Percentiles rank a stretch among this genome's conserved stretches.
Conservation (phyloP, 495 filamentous ascomycete genomes). For the Penicillium flavigenum region DNA sequence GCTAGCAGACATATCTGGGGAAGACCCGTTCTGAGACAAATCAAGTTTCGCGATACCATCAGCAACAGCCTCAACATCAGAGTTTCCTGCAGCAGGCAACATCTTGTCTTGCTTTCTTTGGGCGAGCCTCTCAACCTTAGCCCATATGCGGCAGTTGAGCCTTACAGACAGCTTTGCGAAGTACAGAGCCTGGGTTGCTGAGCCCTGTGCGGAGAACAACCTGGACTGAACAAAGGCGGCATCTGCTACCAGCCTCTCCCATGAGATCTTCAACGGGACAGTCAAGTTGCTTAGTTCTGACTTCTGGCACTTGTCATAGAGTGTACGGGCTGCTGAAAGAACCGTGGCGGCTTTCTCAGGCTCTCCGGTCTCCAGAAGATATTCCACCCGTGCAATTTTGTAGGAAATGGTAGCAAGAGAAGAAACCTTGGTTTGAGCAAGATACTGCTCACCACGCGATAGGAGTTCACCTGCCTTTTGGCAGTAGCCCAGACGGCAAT, state of each 20-base stretch:
- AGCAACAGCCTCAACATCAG: conserved; percentile 42
- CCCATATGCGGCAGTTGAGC: conserved; percentile 69
- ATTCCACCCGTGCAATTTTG: conserved; percentile 72
- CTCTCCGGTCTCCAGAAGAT: conserved; percentile 66
- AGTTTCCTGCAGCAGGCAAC: conserved; percentile 21
- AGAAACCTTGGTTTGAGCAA: conserved; percentile 38
- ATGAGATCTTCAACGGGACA: conserved; percentile 38
- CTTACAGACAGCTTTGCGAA: conserved; percentile 66
- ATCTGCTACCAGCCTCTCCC: conserved; percentile 50
- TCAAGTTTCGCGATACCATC: conserved; percentile 48
- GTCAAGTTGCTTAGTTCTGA: conserved; percentile 29
- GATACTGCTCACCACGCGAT: conserved; percentile 53
- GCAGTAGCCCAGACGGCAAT: conserved; percentile 74
- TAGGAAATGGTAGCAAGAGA: conserved; percentile 53
- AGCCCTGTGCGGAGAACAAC: conserved; percentile 62
- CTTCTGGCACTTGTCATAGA: conserved; percentile 41
- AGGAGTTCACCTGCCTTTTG: conserved; percentile 68
- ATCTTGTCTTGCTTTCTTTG: conserved; percentile 38
- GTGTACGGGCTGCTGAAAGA: conserved; percentile 31
- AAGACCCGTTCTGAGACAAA: conserved; percentile 30
- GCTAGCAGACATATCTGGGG: conserved; percentile 25
- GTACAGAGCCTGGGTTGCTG: conserved; percentile 61
- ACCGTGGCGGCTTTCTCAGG: conserved; percentile 49
- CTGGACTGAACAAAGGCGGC: conserved; percentile 60
- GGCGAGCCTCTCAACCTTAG: conserved; percentile 56